Evolutionary conservation across 2,329 filamentous ascomycete genomes (phyloP).

Genomic region (Colletotrichum falcatum): DNA sequence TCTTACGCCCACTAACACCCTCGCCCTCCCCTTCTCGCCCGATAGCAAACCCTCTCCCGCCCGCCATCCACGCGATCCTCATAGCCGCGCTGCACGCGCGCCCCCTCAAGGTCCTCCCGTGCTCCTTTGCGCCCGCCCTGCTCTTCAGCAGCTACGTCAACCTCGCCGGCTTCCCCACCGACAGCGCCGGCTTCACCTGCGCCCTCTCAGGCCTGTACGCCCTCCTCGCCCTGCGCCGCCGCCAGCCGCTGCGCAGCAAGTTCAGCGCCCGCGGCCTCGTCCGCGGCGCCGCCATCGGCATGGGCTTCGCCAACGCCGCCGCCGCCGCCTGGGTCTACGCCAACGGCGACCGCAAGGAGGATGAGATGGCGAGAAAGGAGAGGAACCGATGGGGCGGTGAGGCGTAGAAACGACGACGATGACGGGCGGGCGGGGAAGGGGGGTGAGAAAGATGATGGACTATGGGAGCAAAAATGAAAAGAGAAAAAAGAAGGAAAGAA

Average conservation of each 20-base stretch:
- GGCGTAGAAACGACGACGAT: constrained; percentile 19
- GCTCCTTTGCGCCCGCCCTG: constrained; percentile 63
- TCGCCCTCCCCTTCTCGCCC: not conserved
- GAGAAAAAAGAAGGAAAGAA: too few species aligned
- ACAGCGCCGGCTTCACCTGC: constrained; percentile 66
- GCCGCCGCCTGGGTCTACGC: constrained; percentile 66
- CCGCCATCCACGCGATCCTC: constrained; percentile 67
- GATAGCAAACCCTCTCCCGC: constrained; percentile 65
- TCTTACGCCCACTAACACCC: constrained; percentile 16
- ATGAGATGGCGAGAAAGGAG: constrained; percentile 60
- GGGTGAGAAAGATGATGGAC: not conserved
- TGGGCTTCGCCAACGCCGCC: constrained; percentile 61
- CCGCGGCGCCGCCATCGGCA: constrained; percentile 61
- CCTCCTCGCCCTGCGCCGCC: constrained; percentile 63
- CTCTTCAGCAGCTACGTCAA: constrained; percentile 70
- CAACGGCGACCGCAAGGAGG: constrained; percentile 62
- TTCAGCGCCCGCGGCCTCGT: constrained; percentile 63
- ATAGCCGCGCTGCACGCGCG: constrained; percentile 67
- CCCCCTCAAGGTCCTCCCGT: constrained; percentile 63
- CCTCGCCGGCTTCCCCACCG: constrained; percentile 68
- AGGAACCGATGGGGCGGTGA: constrained; percentile 63
- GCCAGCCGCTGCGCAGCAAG: constrained; percentile 55
- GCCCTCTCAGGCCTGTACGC: constrained; percentile 70
- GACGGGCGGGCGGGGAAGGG: not conserved
- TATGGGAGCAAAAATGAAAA: not conserved